Base-by-base conservation (phyloP, 2,329 filamentous ascomycete genomes). In the Venturia asperata region DNA sequence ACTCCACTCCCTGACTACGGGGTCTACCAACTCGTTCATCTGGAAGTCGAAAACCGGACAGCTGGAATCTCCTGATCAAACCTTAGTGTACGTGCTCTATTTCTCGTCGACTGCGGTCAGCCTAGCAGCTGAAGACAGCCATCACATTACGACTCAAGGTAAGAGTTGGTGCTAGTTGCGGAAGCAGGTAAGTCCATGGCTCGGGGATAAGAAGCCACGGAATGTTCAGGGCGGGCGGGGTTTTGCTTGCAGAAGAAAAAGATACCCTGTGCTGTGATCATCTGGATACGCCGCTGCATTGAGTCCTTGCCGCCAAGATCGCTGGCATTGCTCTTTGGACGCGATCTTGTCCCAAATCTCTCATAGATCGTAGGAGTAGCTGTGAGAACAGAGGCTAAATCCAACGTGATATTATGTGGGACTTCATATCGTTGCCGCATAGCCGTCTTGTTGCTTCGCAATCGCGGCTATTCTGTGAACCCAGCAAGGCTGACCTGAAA, bases 401-500 rank as follows among this genome's bases (percentile, higher is more conserved):
- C 19, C 3, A 56, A n/a, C 27, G n/a, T 37, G 30, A 9, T 2
- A 34, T 37, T 7, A 9, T 56, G 15, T 37, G 52, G 52, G 30
- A 56, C 52, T 37, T 6, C 52, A 37, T 37, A 2, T 1, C 17
- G 49, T 55, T 24, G 49, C 49, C 24, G 24, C 49, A 17, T 55
- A 11, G 30, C 52, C 15, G 52, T 56, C 30, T 15, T 7, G 6
- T 56, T 37, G 52, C 30, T 37, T 56, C 52, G 30, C 52, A 56
- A 37, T 58, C 52, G 52, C 52, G 52, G 30, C 52, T 58, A 58
- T 34, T n/a, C 13, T 37, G 15, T 34, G 52, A 37, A 37, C 17
- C 52, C 19, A 58, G 27, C 52, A 58, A 58, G 52, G 52, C 52
- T 58, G 52, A 58, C 4, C 17, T 56, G 13, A 30, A 21, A 30